Base-by-base conservation (phyloP, 306 rosid species). In the Quercus suber region DNA sequence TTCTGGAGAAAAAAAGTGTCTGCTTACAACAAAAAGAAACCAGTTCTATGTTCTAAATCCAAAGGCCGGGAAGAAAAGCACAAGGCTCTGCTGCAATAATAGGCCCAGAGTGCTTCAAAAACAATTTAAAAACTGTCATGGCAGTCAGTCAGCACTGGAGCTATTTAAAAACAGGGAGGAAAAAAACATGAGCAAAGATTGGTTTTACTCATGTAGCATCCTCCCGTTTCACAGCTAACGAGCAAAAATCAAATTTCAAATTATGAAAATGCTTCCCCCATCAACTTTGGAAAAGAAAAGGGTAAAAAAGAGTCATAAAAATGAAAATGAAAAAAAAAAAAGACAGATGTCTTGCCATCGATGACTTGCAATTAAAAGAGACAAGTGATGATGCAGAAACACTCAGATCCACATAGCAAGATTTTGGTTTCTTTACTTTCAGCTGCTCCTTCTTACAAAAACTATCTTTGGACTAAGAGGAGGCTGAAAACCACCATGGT, bases 71-170 rank as follows among this genome's bases (percentile, higher is more conserved):
- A 56, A 80, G 84, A 61, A 81, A 82, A 84, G 73, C 23, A 82
- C 5, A 65, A 51, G 84, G 84, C 88, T 82, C 85, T 37, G 77
- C 77, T 12, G 78, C 85, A 83, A 84, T 68, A 80, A 79, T 74
- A 80, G 86, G 65, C 89, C 86, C 82, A 58, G 21, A 68, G 86
- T 83, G 93, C 92, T 86, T 80, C 73, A 77, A 88, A 90, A 81
- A 77, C 87, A 69, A 69, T 30, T 81, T 43, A 78, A 83, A 84
- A 86, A 18, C 64, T 55, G 78, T 37, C 69, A 81, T 51, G 84
- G 80, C 84, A 45, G 15, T 21, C 67, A 70, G 77, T 85, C 82
- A 86, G 82, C 91, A 79, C 83, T 27, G 61, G 82, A 87, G 86
- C 87, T 82, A 68, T 77, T 84, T 79, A 76, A 87, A 76, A 85